A percentile compares a stretch with the other conserved stretches of the same genome.
Conservation (phyloP, 148 eudicot genomes). For the Rhododendron ferrugineum region DNA sequence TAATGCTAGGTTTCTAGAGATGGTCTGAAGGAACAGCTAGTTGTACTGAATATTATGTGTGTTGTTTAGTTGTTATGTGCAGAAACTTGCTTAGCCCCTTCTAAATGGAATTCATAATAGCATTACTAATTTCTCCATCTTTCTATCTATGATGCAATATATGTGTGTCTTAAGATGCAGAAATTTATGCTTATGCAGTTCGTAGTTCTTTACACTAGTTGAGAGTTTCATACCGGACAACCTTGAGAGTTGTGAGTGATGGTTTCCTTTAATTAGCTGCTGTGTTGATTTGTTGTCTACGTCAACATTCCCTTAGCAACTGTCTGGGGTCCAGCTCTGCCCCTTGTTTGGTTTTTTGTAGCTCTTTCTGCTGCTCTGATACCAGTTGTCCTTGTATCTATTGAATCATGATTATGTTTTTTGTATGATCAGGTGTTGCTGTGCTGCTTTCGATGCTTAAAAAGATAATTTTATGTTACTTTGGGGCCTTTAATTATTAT, state of each 20-base stretch:
- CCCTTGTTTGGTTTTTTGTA: background rate
- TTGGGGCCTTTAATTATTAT: background rate
- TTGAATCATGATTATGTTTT: background rate
- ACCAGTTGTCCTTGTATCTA: background rate
- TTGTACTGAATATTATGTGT: no score
- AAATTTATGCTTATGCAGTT: background rate
- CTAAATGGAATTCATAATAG: background rate
- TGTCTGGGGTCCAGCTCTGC: background rate
- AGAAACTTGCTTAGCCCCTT: background rate
- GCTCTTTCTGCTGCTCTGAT: background rate
- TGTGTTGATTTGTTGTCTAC: background rate
- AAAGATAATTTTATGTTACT: background rate
- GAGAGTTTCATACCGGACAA: background rate
- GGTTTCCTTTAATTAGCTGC: background rate
- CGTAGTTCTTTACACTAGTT: background rate
- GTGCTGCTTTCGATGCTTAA: background rate
- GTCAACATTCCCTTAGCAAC: background rate
- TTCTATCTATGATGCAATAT: background rate
- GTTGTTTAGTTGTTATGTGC: background rate
- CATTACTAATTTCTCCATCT: background rate
- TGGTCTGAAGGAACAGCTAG: no score
- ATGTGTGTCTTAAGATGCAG: background rate
- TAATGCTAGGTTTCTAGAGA: no score
- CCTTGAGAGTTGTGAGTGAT: background rate
- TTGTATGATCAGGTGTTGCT: background rate